phyloP scores from a whole-genome alignment of 2,329 filamentous ascomycete genomes.

The Penicillium sp. region DNA sequence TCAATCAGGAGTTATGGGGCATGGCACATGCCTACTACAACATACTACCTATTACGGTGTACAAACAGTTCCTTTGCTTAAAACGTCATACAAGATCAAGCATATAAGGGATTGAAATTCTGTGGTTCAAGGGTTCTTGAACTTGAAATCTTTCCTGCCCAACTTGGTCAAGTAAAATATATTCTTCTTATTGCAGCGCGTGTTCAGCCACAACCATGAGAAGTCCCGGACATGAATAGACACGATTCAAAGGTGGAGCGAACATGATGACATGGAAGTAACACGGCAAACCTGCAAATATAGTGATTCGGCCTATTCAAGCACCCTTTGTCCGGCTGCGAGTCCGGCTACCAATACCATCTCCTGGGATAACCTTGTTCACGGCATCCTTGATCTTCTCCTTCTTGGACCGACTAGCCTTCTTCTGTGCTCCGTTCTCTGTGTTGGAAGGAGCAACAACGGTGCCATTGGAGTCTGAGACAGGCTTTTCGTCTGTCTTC shows the following conservation, averaged over 20 bases:
- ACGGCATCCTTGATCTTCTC: conserved; percentile 27
- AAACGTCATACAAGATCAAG: too few species aligned
- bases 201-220: background rate
- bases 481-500: conserved; percentile 24
- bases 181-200: background rate
- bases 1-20: background rate
- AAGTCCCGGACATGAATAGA: background rate
- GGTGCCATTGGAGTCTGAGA: conserved; percentile 16
- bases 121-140: background rate
- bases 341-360: conserved; percentile 40
- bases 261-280: background rate
- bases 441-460: conserved; percentile 2
- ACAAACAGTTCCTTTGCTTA: background rate
- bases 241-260: background rate
- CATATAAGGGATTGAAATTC: background rate
- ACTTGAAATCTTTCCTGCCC: background rate
- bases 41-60: background rate
- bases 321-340: conserved; percentile 38
- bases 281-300: background rate
- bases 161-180: background rate
- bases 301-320: background rate
- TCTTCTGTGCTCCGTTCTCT: conserved; percentile 31
- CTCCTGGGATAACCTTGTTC: conserved; percentile 29
- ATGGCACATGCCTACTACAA: background rate
- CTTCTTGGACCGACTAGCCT: conserved; percentile 33